Evolutionary conservation across 1,284 basidiomycete genomes (phyloP).

Genomic region (Ganoderma resinaceum): DNA sequence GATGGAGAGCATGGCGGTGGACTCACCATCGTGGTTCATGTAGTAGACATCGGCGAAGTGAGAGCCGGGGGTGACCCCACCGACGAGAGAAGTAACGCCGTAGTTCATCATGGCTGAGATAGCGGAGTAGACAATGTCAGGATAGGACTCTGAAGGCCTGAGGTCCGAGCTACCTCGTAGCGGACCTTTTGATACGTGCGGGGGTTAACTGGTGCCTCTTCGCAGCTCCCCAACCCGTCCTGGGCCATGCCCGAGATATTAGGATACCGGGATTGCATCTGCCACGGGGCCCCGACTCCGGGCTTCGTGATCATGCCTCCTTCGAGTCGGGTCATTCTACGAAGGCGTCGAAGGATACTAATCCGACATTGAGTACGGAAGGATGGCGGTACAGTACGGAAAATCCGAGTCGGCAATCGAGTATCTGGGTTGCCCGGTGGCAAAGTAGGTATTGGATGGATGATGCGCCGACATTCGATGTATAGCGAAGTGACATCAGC

Average conservation of each 20-base stretch:
- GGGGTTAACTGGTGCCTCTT: background rate
- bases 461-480: background rate
- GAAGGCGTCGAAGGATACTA: background rate
- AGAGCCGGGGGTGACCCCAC: conserved; percentile 12
- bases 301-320: background rate
- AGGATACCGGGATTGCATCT: background rate
- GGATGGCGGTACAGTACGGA: background rate
- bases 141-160: background rate
- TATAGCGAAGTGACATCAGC: background rate
- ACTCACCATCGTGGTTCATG: conserved; percentile 9
- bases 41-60: conserved; percentile 21
- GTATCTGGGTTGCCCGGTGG: background rate
- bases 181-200: background rate
- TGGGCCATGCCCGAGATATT: too few relatives aligned
- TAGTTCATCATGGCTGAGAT: background rate
- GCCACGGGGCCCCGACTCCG: background rate
- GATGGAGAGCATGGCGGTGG: background rate
- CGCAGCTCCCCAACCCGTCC: background rate
- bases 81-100: conserved; percentile 19
- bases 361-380: background rate
- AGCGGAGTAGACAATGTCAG: background rate
- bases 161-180: background rate
- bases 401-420: background rate
- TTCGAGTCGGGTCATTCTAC: background rate
- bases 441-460: background rate